Evolutionary conservation across 1,284 basidiomycete genomes (phyloP).

Genomic region (Rhodotorula mucilaginosa): DNA sequence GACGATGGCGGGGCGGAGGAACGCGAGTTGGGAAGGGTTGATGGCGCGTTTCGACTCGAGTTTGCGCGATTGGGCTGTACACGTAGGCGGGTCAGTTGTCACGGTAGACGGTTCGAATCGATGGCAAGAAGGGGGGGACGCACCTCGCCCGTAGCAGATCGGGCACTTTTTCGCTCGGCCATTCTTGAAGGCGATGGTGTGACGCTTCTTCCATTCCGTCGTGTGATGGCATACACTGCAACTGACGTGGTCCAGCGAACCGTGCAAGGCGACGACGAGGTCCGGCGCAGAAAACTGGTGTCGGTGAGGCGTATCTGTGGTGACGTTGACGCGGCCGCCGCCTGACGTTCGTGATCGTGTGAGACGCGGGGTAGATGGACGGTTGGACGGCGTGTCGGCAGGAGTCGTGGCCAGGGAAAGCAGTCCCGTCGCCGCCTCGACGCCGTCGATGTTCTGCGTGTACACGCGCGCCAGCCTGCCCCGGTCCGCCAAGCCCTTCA

Average conservation of each 20-base stretch:
- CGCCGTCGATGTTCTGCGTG: constrained; percentile 36
- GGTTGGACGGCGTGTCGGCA: not conserved
- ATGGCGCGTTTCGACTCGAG: constrained; percentile 50
- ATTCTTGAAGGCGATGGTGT: not conserved
- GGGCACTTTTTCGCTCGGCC: constrained; percentile 13
- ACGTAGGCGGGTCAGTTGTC: too few species aligned
- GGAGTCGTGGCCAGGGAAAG: not conserved
- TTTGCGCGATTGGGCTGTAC: not conserved
- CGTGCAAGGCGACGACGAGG: constrained; percentile 30
- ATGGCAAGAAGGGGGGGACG: not conserved
- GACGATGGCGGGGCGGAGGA: constrained; percentile 80
- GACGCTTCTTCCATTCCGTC: constrained; percentile 15
- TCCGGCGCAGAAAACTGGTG: not conserved
- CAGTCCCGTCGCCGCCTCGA: constrained; percentile 20
- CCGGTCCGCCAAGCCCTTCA: not conserved
- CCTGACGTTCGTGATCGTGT: not conserved
- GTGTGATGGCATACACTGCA: constrained; percentile 24
- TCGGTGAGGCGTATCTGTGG: not conserved
- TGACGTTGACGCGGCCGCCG: not conserved
- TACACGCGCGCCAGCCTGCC: constrained; percentile 14
- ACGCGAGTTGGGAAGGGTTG: constrained; percentile 53
- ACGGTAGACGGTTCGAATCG: too few species aligned
- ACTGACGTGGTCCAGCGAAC: constrained; percentile 16
- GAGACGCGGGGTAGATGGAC: not conserved
- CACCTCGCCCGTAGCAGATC: constrained; percentile 23